Conservation (phyloP, 2,329 filamentous ascomycete genomes). For the Colletotrichum filicis region DNA sequence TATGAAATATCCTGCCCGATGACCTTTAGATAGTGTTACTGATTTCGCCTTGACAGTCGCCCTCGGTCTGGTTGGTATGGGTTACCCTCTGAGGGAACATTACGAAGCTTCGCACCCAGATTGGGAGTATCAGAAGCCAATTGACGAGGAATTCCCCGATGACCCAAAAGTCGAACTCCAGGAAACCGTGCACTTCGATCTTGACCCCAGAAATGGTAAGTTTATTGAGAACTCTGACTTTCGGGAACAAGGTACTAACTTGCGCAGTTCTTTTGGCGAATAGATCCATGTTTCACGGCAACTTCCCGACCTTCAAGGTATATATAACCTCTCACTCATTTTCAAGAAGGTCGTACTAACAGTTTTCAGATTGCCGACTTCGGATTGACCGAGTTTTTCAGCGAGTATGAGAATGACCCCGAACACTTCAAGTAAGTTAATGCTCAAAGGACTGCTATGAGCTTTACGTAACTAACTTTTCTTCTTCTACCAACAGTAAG, state of each 20-base stretch:
- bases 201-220: conserved; percentile 44
- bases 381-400: conserved; percentile 16
- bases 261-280: conserved; percentile 5
- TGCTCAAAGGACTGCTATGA: background rate
- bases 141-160: conserved; percentile 23
- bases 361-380: conserved; percentile 26
- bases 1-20: background rate
- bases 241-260: background rate
- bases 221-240: background rate
- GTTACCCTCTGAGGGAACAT: conserved; percentile 35
- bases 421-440: conserved; percentile 18
- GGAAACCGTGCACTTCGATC: conserved; percentile 29
- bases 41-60: conserved; percentile 38
- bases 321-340: background rate
- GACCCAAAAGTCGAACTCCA: conserved; percentile 16
- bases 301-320: conserved; percentile 31
- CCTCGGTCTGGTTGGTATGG: conserved; percentile 41
- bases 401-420: background rate
- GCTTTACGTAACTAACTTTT: background rate
- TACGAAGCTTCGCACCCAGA: background rate
- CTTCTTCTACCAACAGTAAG: background rate
- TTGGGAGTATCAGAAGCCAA: conserved; percentile 16
- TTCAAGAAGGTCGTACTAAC: background rate
- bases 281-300: background rate
- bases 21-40: background rate